These are phyloP conservation scores for Fusarium dlaminii DNA, from an alignment of 2,329 filamentous ascomycete genomes.

Conservation along the genomic window DNA sequence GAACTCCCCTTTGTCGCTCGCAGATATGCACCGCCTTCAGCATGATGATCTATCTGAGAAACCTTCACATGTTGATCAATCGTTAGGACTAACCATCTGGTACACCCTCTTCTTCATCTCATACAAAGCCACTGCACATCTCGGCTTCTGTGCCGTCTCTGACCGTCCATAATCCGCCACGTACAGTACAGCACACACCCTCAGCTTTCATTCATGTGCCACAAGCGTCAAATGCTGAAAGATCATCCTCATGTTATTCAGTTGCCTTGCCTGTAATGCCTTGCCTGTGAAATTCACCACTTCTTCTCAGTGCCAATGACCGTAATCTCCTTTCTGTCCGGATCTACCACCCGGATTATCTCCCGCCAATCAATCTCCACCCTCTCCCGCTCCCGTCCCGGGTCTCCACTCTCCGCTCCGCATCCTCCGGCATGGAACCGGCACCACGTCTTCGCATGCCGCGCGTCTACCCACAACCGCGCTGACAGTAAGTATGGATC, in stretches of 20 bases:
- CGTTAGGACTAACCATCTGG: constrained; percentile 1
- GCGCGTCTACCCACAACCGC: constrained; percentile 49
- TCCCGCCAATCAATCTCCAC: constrained; percentile 46
- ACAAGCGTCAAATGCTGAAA: constrained; percentile 5
- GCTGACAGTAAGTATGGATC: constrained; percentile 57
- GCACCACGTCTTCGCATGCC: constrained; percentile 53
- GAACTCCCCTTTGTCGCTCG: neutral
- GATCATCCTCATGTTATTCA: neutral
- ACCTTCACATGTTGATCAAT: neutral
- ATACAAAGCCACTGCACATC: constrained; percentile 14
- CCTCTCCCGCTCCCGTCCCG: constrained; percentile 4
- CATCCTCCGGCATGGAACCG: constrained; percentile 49
- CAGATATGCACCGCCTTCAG: neutral
- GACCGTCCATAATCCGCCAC: constrained; percentile 23
- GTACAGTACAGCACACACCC: constrained; percentile 21
- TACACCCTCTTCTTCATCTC: constrained; percentile 25
- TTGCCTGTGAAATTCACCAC: constrained; percentile 9
- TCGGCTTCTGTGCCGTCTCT: constrained; percentile 30
- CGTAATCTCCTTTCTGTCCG: constrained; percentile 41
- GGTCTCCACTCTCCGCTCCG: constrained; percentile 15
- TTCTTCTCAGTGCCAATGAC: constrained; percentile 29
- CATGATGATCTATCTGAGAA: neutral
- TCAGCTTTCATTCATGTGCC: constrained; percentile 5
- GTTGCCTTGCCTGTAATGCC: neutral
- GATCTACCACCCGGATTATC: constrained; percentile 45